These are phyloP conservation scores for Quercus glauca DNA, from an alignment of 306 rosid species.

Conservation along the genomic window DNA sequence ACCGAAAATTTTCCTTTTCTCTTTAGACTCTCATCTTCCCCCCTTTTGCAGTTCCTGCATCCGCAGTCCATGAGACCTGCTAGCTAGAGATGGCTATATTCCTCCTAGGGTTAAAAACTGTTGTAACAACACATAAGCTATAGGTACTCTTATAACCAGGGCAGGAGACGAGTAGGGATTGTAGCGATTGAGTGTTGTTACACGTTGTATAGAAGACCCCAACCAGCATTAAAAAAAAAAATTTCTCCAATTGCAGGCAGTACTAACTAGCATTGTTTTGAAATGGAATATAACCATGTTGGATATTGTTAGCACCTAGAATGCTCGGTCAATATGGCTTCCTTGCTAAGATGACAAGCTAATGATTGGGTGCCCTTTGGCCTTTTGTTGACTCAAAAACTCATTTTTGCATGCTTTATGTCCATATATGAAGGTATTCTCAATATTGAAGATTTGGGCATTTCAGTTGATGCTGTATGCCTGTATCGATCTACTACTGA, in stretches of 20 bases:
- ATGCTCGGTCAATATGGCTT: conserved; percentile 96
- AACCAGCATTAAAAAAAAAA: background rate
- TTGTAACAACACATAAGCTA: conserved; percentile 81
- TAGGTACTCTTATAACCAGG: conserved; percentile 84
- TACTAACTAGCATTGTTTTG: conserved; percentile 86
- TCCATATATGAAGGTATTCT: conserved; percentile 59
- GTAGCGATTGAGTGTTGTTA: conserved; percentile 22
- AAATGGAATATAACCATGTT: conserved; percentile 87
- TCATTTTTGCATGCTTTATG: background rate
- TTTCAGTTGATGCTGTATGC: conserved; percentile 65
- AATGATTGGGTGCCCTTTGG: background rate
- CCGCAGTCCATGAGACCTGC: conserved; percentile 99
- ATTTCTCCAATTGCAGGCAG: conserved; percentile 55
- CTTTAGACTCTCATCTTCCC: background rate
- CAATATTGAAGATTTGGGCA: conserved; percentile 81
- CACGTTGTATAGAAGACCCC: conserved; percentile 14
- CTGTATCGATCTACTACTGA: conserved; percentile 56
- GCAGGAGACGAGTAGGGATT: conserved; percentile 81
- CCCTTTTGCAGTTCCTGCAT: conserved; percentile 72
- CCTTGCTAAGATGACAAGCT: conserved; percentile 79
- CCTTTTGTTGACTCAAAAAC: conserved; percentile 1
- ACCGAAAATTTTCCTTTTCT: too few relatives aligned
- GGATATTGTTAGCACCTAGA: conserved; percentile 93
- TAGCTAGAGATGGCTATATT: conserved; percentile 72
- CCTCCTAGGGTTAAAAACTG: conserved; percentile 97